Evolutionary conservation across 805 yeast genomes (phyloP), one percentile per base, ranked within the genome.

Genomic region (Starmera amethionina): DNA sequence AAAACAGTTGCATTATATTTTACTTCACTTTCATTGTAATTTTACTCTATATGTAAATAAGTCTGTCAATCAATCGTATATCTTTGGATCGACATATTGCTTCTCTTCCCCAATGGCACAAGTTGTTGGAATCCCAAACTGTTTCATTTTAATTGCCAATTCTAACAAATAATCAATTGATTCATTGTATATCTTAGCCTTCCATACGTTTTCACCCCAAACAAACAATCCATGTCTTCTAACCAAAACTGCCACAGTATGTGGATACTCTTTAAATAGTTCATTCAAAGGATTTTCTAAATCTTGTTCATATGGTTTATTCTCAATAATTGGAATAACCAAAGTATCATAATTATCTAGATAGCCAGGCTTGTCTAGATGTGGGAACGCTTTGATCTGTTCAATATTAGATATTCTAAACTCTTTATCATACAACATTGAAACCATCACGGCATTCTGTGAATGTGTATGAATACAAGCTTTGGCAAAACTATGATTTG

Each of bases 381-480:
- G 51, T 3, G 97, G 97, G 35, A 88, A 66, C 0, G 97, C 97
- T 59, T 90, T 89, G 62, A 90, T 85, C 62, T 89, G 95, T 64
- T 89, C 97, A 46, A 89, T 78, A 50, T 83, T 77, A 38, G 83
- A 68, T 45, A 90, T 88, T 37, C 68, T 70, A 59, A 89, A 88
- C 55, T 76, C 89, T 42, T 76, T 67, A 39, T 75, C 79, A 59
- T 71, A 85, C 12, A 89, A 57, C 48, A 85, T 58, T 0, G 95
- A 77, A 25, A 77, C 76, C 77, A 89, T 68, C 1, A 89, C 96
- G 0, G 97, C 95, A 42, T 75, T 75, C 52, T 81, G 90, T 0
- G 96, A 88, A 58, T 89, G 97, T 0, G 97, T 89, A 59, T 89
- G 97, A 43, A 89, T 88, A 58, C 95, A 85, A 3, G 96, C 96